Conservation (phyloP, 2,329 filamentous ascomycete species). For the Hirsutella minnesotensis region DNA sequence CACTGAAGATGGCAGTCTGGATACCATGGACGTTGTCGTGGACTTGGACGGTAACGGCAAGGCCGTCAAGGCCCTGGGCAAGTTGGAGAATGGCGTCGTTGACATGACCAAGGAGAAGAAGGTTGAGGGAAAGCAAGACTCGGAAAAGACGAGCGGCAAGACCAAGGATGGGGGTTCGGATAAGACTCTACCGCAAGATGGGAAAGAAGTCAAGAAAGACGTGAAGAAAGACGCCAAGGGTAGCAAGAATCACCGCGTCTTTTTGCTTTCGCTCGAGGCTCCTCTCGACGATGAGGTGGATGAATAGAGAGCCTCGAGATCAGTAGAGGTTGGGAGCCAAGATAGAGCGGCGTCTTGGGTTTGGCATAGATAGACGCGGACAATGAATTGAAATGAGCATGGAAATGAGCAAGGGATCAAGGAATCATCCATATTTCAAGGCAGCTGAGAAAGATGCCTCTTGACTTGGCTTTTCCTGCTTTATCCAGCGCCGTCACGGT, state of each 20-base stretch:
- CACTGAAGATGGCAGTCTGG: conserved; percentile 56
- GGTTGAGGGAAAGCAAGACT: conserved; percentile 4
- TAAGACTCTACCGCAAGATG: no score
- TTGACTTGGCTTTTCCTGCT: no score
- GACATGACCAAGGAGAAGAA: conserved; percentile 20
- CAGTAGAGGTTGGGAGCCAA: no score
- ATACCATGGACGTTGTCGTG: conserved; percentile 41
- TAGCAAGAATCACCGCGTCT: conserved; percentile 16
- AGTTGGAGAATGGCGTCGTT: conserved; percentile 24
- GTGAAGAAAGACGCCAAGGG: conserved; percentile 8
- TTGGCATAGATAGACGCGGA: no score
- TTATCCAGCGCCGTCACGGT: no score
- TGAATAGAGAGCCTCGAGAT: not conserved
- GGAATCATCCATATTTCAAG: no score
- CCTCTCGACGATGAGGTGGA: conserved; percentile 9
- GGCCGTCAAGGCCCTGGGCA: conserved; percentile 26
- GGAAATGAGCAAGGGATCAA: no score
- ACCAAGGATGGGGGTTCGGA: not conserved
- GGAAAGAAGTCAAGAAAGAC: conserved; percentile 7
- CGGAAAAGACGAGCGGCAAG: conserved; percentile 9
- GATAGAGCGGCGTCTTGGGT: no score
- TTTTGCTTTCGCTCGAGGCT: conserved; percentile 22
- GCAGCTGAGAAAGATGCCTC: no score
- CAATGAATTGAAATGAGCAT: no score
- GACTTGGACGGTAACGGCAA: conserved; percentile 39